Evolutionary conservation across 768 basidiomycete genomes (phyloP), one percentile per base, ranked within the genome.

Genomic region (Suillus paluster): DNA sequence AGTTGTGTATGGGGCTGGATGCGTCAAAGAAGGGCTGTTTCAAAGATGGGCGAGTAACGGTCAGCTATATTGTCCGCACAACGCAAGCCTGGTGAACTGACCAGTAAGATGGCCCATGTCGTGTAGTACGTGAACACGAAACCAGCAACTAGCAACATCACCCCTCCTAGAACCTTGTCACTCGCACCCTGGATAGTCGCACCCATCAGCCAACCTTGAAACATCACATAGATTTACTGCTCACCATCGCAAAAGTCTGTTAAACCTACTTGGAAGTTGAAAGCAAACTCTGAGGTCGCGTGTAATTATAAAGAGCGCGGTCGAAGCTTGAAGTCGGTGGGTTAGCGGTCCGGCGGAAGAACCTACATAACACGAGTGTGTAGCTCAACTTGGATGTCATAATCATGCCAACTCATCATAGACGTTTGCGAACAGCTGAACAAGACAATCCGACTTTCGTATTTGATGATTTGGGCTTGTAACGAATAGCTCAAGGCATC

Each of bases 91-190:
- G 25, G 36, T 4, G 38, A 30, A 76, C 90, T 69, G 66, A 95
- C 95, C 58, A 96, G 83, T 56, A 98, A 78, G 58, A 97, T 83
- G 15, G 95, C 89, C 96, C 96, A 98, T 30, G 84, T 81, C 2
- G 96, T 95, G 75, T 98, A 99, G 74, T 98, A 98, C 11, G 84
- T 78, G 78, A 97, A 97, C 41, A 92, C 85, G 48, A 86, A 74
- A 7, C 85, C 83, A 38, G 94, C 93, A 64, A 84, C 81, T 64
- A 92, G 80, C 71, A 97, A 85, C 91, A 97, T 93, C 46, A 79
- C 67, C 34, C 88, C 85, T 56, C 95, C 95, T 11, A 95, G 76
- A 46, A 82, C 79, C 79, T 92, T 95, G 77, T 97, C 95, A 66
- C 88, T 91, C 66, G 84, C 73, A 44, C 86, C 88, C 95, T 97